phyloP scores from a whole-genome alignment of 2,329 filamentous ascomycete genomes.

The Xylariaceae sp. region DNA sequence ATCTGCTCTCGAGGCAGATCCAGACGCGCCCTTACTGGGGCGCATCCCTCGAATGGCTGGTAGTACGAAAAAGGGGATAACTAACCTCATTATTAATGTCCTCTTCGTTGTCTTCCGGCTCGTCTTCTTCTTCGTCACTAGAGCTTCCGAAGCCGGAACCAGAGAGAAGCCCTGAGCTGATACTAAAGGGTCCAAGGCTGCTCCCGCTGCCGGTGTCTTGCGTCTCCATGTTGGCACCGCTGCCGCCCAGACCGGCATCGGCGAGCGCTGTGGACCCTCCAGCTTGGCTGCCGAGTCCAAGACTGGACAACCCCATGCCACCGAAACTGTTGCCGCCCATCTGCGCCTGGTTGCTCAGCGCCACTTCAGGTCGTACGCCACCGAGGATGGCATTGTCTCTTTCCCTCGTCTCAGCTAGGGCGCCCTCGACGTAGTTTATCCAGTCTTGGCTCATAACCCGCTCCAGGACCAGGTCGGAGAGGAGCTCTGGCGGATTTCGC shows the following conservation, averaged over 20 bases:
- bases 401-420: constrained; percentile 86
- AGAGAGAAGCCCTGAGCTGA: constrained; percentile 66
- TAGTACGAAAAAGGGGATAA: too few species aligned
- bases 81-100: constrained; percentile 63
- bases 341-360: constrained; percentile 69
- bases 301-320: constrained; percentile 40
- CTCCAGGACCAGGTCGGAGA: constrained; percentile 78
- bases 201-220: constrained; percentile 53
- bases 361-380: constrained; percentile 86
- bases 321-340: constrained; percentile 40
- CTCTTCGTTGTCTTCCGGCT: constrained; percentile 78
- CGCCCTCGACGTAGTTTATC: constrained; percentile 92
- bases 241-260: constrained; percentile 72
- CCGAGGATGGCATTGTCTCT: constrained; percentile 97
- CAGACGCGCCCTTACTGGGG: not conserved
- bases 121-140: constrained; percentile 93
- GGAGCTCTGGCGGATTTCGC: constrained; percentile 77
- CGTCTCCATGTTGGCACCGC: constrained; percentile 51
- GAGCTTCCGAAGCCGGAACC: constrained; percentile 85
- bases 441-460: constrained; percentile 84
- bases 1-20: too few species aligned
- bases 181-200: constrained; percentile 64
- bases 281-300: constrained; percentile 30
- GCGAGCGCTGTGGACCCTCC: constrained; percentile 62
- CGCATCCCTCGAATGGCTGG: constrained; percentile 1